A percentile compares a stretch with the other conserved stretches of the same genome.
Evolutionary conservation across 352 stramenopile species (phyloP).

Genomic region (Stramenopiles sp.): DNA sequence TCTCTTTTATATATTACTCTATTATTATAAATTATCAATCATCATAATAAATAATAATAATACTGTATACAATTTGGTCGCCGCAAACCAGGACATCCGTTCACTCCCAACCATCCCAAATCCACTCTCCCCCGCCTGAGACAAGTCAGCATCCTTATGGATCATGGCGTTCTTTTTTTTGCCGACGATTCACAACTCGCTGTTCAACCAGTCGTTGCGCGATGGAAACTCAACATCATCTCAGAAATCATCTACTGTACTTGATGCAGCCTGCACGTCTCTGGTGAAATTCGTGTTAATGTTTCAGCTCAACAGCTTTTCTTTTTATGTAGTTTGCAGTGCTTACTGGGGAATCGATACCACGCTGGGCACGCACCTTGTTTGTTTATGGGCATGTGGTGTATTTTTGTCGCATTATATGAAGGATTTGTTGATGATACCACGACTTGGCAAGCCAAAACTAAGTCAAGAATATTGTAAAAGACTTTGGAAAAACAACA

Average conservation of each 20-base stretch:
- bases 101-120: no score
- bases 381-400: not conserved
- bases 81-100: no score
- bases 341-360: not conserved
- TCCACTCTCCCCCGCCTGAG: no score
- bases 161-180: slow-evolving; percentile 13
- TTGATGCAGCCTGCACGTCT: not conserved
- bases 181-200: slow-evolving; percentile 4
- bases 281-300: not conserved
- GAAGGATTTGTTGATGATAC: slow-evolving; percentile 8
- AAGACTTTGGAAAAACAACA: not conserved
- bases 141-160: no score
- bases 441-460: not conserved
- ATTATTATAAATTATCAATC: no score
- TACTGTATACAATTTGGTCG: no score
- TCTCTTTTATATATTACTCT: no score
- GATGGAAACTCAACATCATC: no score
- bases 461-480: not conserved
- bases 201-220: not conserved
- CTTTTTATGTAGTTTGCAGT: not conserved
- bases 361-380: not conserved
- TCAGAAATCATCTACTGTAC: not conserved
- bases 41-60: no score
- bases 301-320: not conserved
- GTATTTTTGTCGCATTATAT: slow-evolving; percentile 10